Percentiles rank a stretch among this genome's conserved stretches.
Evolutionary conservation across 768 basidiomycete genomes (phyloP).

Genomic region (Kwoniella bestiolae): DNA sequence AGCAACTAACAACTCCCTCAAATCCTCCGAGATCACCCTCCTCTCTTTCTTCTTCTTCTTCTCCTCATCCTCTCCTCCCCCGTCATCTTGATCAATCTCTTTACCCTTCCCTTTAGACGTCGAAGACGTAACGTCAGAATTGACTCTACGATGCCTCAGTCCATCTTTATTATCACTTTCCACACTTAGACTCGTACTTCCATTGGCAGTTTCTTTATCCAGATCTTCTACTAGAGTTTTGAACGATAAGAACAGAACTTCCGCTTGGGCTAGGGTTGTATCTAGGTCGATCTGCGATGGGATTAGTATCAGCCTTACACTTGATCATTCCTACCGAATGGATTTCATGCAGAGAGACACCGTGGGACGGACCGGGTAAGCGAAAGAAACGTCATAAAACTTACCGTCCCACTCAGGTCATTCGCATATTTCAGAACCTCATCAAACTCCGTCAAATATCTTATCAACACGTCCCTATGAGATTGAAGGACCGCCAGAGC

Average conservation of each 20-base stretch:
- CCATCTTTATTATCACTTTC: slow-evolving; percentile 6
- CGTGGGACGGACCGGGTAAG: too few species aligned
- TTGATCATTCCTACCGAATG: neutral
- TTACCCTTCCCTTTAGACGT: slow-evolving; percentile 2
- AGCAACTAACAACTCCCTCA: slow-evolving; percentile 22
- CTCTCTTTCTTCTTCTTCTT: slow-evolving; percentile 19
- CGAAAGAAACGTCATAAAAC: slow-evolving; percentile 14
- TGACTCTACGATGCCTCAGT: slow-evolving; percentile 10
- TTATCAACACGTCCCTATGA: slow-evolving; percentile 90
- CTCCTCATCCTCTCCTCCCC: neutral
- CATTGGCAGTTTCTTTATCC: slow-evolving; percentile 60
- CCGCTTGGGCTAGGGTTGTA: slow-evolving; percentile 91
- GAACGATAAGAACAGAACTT: slow-evolving; percentile 93
- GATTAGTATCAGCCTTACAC: neutral
- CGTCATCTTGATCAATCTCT: neutral
- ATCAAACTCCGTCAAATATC: slow-evolving; percentile 78
- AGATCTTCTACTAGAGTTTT: slow-evolving; percentile 84
- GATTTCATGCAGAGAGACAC: neutral
- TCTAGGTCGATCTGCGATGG: slow-evolving; percentile 77
- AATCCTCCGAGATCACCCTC: slow-evolving; percentile 16
- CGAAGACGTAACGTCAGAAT: slow-evolving; percentile 4
- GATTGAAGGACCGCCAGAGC: slow-evolving; percentile 93
- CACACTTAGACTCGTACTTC: neutral
- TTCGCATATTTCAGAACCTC: slow-evolving; percentile 64
- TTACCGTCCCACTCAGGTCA: slow-evolving; percentile 50